Evolutionary conservation across 2,329 filamentous ascomycete species (phyloP).

Genomic region (Fusarium subglutinans): DNA sequence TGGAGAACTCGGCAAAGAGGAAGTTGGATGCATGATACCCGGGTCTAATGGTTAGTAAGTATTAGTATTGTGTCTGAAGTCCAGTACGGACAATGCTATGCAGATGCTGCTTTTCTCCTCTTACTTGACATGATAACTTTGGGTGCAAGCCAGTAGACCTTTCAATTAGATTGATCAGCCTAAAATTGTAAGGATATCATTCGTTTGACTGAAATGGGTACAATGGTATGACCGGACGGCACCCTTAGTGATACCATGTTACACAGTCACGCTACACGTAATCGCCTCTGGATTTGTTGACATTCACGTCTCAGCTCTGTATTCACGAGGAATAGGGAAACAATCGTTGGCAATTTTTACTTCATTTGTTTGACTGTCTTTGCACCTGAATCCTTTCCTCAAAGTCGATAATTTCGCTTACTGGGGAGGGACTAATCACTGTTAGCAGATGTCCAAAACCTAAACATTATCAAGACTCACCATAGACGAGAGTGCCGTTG

Average conservation of each 20-base stretch:
- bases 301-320: not conserved
- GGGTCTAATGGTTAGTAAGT: too few species aligned
- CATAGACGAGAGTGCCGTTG: conserved; percentile 50
- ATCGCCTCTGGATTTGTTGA: not conserved
- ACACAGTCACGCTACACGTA: not conserved
- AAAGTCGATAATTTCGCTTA: not conserved
- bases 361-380: conserved; percentile 6
- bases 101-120: not conserved
- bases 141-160: not conserved
- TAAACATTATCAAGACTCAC: not conserved
- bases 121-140: not conserved
- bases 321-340: not conserved
- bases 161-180: not conserved
- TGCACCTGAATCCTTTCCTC: too few species aligned
- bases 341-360: not conserved
- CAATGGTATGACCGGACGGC: too few species aligned
- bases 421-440: not conserved
- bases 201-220: fast-evolving
- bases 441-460: not conserved
- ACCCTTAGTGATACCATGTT: not conserved
- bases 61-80: not conserved
- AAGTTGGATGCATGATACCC: conserved; percentile 22
- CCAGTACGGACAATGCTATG: not conserved
- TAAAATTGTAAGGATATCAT: not conserved
- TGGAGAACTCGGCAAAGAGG: conserved; percentile 27